Conservation (phyloP, 495 filamentous ascomycete species). For the Penicillium lividum region DNA sequence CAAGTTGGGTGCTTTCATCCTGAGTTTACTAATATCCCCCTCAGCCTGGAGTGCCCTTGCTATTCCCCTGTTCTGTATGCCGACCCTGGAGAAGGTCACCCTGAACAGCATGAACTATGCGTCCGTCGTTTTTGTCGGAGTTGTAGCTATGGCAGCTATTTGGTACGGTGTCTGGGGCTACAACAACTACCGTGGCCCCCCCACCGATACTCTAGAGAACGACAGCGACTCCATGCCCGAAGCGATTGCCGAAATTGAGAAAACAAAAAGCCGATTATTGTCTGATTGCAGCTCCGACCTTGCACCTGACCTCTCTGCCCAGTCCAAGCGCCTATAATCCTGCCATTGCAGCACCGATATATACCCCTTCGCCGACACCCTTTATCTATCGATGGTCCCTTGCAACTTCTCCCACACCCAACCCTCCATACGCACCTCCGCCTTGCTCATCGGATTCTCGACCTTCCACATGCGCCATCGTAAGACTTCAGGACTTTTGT, state of each 20-base stretch:
- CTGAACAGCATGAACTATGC: constrained; percentile 54
- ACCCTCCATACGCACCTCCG: constrained; percentile 7
- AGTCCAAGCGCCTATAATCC: neutral
- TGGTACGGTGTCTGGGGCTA: constrained; percentile 67
- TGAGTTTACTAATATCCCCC: constrained; percentile 16
- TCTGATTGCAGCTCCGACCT: constrained; percentile 1
- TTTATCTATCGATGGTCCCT: neutral
- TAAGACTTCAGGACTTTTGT: constrained; percentile 1
- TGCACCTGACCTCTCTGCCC: neutral
- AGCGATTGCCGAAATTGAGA: constrained; percentile 14
- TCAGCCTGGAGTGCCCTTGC: constrained; percentile 60
- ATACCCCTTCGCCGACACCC: neutral
- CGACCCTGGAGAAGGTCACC: constrained; percentile 36
- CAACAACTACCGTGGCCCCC: constrained; percentile 32
- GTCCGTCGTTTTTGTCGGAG: constrained; percentile 58
- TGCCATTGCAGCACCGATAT: neutral
- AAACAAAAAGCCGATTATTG: constrained; percentile 6
- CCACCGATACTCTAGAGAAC: constrained; percentile 27
- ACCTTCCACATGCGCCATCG: constrained; percentile 4
- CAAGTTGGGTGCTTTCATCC: neutral
- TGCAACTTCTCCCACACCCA: neutral
- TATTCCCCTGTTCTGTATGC: constrained; percentile 55
- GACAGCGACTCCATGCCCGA: constrained; percentile 17
- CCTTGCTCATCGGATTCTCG: neutral
- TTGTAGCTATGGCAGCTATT: constrained; percentile 49